These are phyloP conservation scores for Podaxis carcinomalis DNA, from an alignment of 768 basidiomycete species.

Conservation along the genomic window DNA sequence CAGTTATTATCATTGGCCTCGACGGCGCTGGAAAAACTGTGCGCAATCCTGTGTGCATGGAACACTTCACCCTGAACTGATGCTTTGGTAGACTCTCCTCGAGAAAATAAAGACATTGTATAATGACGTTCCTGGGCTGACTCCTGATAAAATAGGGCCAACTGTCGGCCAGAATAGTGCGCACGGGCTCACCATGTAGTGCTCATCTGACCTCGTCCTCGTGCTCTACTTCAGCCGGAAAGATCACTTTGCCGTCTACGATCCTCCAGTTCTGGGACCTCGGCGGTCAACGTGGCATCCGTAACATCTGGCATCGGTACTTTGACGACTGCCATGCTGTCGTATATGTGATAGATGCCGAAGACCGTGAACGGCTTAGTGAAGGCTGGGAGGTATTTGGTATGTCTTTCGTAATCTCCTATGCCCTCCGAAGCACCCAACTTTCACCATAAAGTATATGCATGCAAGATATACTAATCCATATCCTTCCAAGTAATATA, in stretches of 20 bases:
- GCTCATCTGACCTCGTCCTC: not conserved
- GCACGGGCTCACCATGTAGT: constrained; percentile 21
- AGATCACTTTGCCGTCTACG: constrained; percentile 88
- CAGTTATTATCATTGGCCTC: constrained; percentile 90
- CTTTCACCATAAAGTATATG: not conserved
- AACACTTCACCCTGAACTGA: not conserved
- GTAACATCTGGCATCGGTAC: constrained; percentile 92
- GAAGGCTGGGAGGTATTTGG: constrained; percentile 99
- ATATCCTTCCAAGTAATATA: constrained; percentile 24
- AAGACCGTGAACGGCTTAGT: constrained; percentile 80
- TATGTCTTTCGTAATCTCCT: constrained; percentile 33
- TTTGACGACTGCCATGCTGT: constrained; percentile 98
- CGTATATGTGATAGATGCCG: constrained; percentile 91
- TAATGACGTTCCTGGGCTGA: constrained; percentile 80
- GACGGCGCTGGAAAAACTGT: constrained; percentile 94
- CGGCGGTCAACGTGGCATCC: constrained; percentile 90
- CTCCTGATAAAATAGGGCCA: constrained; percentile 90
- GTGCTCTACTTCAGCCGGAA: constrained; percentile 59
- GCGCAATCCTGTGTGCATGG: constrained; percentile 12
- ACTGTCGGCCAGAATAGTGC: constrained; percentile 97
- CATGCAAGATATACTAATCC: not conserved
- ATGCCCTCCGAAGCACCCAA: not conserved
- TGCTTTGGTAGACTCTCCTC: constrained; percentile 62
- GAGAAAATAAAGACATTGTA: constrained; percentile 95
- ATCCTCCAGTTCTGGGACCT: constrained; percentile 97